Evolutionary conservation across 345 rosid genomes (phyloP), one percentile per base, ranked within the genome.

Genomic region (Hibiscus mutabilis): DNA sequence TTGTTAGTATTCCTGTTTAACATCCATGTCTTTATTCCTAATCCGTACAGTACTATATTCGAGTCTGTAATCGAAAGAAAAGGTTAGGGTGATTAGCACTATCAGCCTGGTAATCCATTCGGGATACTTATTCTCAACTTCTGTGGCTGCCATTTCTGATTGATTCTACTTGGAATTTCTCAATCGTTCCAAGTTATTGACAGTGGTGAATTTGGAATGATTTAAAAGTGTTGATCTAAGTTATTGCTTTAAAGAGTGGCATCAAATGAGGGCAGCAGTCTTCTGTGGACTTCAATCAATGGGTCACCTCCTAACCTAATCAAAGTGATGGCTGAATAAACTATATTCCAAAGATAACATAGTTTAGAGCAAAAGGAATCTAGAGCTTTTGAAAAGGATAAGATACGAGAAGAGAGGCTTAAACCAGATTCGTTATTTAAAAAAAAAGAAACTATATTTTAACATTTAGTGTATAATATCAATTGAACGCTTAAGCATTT

Each of bases 381-480:
- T 73, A 57, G 63, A 57, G 62, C 19, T 56, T 47, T 56, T 66
- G 62, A 70, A 56, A 73, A 72, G 68, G 78, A 73, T 73, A 15
- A 2, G 55, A 49, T 5, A 63, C 57, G 70, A 55, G 65, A 1
- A 27, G 70, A 4, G n/a, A n/a, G n/a, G n/a, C n/a, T n/a, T n/a
- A n/a, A n/a, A n/a, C n/a, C n/a, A n/a, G n/a, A n/a, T n/a, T n/a
- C n/a, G n/a, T n/a, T n/a, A n/a, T n/a, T n/a, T n/a, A n/a, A n/a
- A n/a, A n/a, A n/a, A n/a, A n/a, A n/a, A n/a, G n/a, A n/a, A n/a
- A n/a, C n/a, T n/a, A n/a, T n/a, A n/a, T n/a, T n/a, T n/a, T n/a
- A n/a, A n/a, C n/a, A n/a, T n/a, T n/a, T n/a, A n/a, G n/a, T n/a
- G n/a, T n/a, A n/a, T n/a, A n/a, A n/a, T n/a, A n/a, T n/a, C n/a